Base-by-base conservation (phyloP, 2,329 filamentous ascomycete genomes). In the Fusarium coffeatum region DNA sequence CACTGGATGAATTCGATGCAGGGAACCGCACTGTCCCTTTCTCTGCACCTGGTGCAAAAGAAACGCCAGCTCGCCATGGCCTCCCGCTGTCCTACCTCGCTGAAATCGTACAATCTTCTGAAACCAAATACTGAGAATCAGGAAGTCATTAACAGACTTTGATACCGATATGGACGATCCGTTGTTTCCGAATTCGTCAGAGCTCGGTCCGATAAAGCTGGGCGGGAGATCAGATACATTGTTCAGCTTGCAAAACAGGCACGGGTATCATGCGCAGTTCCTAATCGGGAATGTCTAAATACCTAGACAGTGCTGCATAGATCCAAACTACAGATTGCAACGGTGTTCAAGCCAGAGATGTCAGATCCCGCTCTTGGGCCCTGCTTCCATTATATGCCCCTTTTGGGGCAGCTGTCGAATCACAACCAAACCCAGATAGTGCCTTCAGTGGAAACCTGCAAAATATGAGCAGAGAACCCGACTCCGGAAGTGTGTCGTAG, bases 51-150 rank as follows among this genome's bases (percentile, higher is more conserved):
- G 59, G 64, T 58, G 46, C 62, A 64, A 73, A 65, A 67, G 65
- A 63, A 75, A 60, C 66, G 69, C 69, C 68, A 73, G 69, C 58
- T 71, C 73, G 65, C 70, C 73, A 69, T 76, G 54, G 64, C 60
- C 48, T 74, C 55, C 74, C 73, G 74, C 60, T 57, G 74, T 77
- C 68, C 57, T 54, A 77, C 72, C 60, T 59, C 58, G 55, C 49
- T 55, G 48, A 54, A 69, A 74, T 66, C 74, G 76, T 77, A 69
- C 73, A 64, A 76, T 76, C 66, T 72, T 76, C 59, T 77, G 76
- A 77, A 77, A 77, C 76, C 55, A 59, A 54, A 46, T 45, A 51
- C 66, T 65, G 64, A 68, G 59, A 53, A 66, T 60, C 49, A 59
- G 55, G 51, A 56, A 58, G 53, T 43, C 50, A 41, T 49, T 43